phyloP scores from a whole-genome alignment of 148 eudicot species.

The Pouteria glomerata region DNA sequence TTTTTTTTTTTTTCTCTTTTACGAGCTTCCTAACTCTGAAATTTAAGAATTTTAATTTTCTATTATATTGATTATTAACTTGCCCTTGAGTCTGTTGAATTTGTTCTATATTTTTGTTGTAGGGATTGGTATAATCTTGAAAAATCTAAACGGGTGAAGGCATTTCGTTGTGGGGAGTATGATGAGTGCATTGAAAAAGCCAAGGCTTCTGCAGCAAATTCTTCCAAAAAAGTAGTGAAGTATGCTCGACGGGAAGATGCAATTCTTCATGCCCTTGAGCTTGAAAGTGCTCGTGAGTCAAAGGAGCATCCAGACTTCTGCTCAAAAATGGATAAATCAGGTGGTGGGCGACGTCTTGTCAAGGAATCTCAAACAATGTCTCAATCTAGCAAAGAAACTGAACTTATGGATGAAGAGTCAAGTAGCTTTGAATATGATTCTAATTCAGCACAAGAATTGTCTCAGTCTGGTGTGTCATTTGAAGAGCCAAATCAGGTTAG shows the following conservation, averaged over 20 bases:
- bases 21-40: no score
- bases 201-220: slow-evolving; percentile 37
- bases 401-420: slow-evolving; percentile 32
- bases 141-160: slow-evolving; percentile 58
- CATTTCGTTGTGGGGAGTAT: slow-evolving; percentile 83
- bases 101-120: slow-evolving; percentile 9
- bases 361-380: slow-evolving; percentile 24
- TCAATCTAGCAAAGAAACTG: slow-evolving; percentile 27
- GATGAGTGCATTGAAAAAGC: slow-evolving; percentile 70
- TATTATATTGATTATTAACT: neutral
- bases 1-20: no score
- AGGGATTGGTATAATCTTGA: slow-evolving; percentile 88
- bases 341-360: slow-evolving; percentile 16
- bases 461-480: slow-evolving; percentile 60
- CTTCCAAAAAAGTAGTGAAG: slow-evolving; percentile 51
- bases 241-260: slow-evolving; percentile 80
- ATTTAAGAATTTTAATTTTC: no score
- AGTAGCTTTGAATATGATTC: slow-evolving; percentile 33
- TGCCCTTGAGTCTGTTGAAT: neutral
- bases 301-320: slow-evolving; percentile 22
- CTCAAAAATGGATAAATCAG: slow-evolving; percentile 15
- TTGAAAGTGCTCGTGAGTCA: slow-evolving; percentile 47
- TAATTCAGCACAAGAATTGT: slow-evolving; percentile 41
- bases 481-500: slow-evolving; percentile 41
- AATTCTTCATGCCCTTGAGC: slow-evolving; percentile 76